phyloP scores from a whole-genome alignment of 495 filamentous ascomycete species.

The Xylaria scruposa region DNA sequence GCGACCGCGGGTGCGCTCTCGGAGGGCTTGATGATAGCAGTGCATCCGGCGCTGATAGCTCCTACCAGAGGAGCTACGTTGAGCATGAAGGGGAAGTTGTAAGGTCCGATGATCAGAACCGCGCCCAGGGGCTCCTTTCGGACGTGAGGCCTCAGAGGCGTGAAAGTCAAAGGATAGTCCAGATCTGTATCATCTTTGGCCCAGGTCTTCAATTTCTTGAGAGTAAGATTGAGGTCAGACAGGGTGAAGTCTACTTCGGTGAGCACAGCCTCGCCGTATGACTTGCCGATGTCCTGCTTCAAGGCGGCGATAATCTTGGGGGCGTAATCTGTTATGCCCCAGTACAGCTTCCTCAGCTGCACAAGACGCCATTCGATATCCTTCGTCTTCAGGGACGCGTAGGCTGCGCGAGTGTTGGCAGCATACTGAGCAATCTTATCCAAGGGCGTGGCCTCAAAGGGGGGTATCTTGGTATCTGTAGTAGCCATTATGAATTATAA shows the following conservation, averaged over 20 bases:
- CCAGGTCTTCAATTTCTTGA: slow-evolving; percentile 79
- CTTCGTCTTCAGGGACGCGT: slow-evolving; percentile 79
- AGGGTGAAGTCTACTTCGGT: slow-evolving; percentile 74
- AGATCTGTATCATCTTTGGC: slow-evolving; percentile 73
- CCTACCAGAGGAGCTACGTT: slow-evolving; percentile 80
- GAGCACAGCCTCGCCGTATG: slow-evolving; percentile 71
- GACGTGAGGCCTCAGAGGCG: slow-evolving; percentile 73
- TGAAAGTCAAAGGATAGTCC: slow-evolving; percentile 71
- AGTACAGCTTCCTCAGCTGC: slow-evolving; percentile 93
- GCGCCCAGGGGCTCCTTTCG: slow-evolving; percentile 88
- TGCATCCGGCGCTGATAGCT: slow-evolving; percentile 91
- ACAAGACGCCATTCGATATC: slow-evolving; percentile 78
- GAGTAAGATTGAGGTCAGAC: slow-evolving; percentile 78
- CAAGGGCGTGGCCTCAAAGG: slow-evolving; percentile 69
- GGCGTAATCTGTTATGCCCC: slow-evolving; percentile 81
- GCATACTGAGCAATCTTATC: slow-evolving; percentile 69
- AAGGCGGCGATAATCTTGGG: slow-evolving; percentile 72
- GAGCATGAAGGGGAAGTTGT: slow-evolving; percentile 90
- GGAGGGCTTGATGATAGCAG: slow-evolving; percentile 86
- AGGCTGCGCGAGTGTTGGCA: slow-evolving; percentile 65
- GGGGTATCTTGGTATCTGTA: slow-evolving; percentile 52
- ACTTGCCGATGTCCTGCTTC: slow-evolving; percentile 75
- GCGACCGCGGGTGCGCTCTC: slow-evolving; percentile 79
- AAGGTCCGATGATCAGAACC: slow-evolving; percentile 87
- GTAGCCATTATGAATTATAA: slow-evolving; percentile 38